phyloP scores from a whole-genome alignment of 192 early-diverging fungal genomes.

The Rhizophagus clarus region DNA sequence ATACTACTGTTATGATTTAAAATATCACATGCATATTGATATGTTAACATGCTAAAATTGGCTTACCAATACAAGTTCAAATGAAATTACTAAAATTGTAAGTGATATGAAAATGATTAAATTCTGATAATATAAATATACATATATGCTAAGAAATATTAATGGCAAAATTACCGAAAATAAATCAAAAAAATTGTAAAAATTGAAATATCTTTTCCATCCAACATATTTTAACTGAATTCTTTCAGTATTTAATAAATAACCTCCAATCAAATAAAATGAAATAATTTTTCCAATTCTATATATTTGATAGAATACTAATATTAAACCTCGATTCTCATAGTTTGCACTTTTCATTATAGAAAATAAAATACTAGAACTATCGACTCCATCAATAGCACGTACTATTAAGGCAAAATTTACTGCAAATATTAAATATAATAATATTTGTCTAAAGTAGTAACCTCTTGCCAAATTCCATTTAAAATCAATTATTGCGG shows the following conservation, averaged over 20 bases:
- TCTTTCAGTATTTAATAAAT: neutral
- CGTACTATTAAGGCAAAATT: no score
- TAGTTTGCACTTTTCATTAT: no score
- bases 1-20: no score
- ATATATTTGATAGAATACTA: no score
- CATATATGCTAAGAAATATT: no score
- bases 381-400: no score
- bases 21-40: no score
- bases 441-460: neutral
- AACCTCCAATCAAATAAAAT: constrained; percentile 2
- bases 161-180: neutral
- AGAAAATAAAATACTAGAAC: no score
- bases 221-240: neutral
- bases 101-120: no score
- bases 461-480: neutral
- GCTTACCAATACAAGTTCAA: neutral
- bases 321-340: no score
- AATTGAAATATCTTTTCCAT: neutral
- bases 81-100: neutral
- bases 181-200: constrained; percentile 14
- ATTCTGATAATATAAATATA: no score
- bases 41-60: neutral
- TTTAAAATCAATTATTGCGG: constrained; percentile 15
- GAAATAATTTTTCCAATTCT: no score
- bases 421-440: neutral